Conservation (phyloP, 192 early-diverging fungal genomes). For the Coemansia furcata region DNA sequence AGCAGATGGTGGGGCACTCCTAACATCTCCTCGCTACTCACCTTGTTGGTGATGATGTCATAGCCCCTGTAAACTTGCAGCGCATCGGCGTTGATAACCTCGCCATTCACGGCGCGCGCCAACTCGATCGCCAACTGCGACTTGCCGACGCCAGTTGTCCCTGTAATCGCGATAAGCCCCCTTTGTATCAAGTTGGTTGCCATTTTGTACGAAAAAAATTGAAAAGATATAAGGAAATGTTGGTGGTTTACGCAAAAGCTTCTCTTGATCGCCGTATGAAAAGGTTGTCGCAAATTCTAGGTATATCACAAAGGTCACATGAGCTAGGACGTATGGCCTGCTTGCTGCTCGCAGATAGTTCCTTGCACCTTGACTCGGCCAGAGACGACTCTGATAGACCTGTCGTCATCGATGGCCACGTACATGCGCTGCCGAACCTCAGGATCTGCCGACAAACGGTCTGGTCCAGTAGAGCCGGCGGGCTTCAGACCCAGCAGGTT, state of each 20-base stretch:
- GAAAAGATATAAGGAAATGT: background rate
- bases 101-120: constrained; percentile 74
- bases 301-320: background rate
- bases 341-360: background rate
- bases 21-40: constrained; percentile 64
- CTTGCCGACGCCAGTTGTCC: constrained; percentile 97
- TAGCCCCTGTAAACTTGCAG: constrained; percentile 94
- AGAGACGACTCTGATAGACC: constrained; percentile 35
- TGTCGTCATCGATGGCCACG: constrained; percentile 29
- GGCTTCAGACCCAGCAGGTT: background rate
- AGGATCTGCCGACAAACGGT: background rate
- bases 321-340: background rate
- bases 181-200: constrained; percentile 24
- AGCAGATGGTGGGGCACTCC: constrained; percentile 83
- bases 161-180: constrained; percentile 64
- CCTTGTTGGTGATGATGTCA: constrained; percentile 95
- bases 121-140: constrained; percentile 89
- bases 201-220: background rate
- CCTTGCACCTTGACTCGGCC: constrained; percentile 17
- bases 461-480: background rate
- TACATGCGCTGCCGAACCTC: constrained; percentile 38
- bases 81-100: constrained; percentile 94
- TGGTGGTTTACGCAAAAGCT: background rate
- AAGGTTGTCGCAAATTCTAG: background rate
- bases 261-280: background rate